Evolutionary conservation across 176 grass and related monocot species (phyloP).

Genomic region (Rhipidocladum racemiflorum): DNA sequence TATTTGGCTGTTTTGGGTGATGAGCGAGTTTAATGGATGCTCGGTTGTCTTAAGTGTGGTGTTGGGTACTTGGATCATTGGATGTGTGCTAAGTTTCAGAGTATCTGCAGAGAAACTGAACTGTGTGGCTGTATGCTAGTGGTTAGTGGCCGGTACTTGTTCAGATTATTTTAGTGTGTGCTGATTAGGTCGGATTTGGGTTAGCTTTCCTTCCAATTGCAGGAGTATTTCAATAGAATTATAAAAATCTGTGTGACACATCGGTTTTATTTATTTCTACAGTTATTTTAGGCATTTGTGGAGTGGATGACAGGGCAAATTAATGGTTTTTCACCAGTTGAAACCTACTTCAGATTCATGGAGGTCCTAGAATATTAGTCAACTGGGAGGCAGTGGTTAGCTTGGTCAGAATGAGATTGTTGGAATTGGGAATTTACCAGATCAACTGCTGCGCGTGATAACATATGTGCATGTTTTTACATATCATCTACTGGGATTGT

Average conservation of each 20-base stretch:
- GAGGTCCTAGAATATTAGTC: too few species aligned
- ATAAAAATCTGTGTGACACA: conserved; percentile 15
- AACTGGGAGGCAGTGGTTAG: too few species aligned
- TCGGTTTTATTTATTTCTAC: conserved; percentile 16
- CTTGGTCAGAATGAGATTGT: too few species aligned
- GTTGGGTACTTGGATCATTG: conserved; percentile 8
- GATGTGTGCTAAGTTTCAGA: not conserved
- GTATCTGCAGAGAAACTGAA: not conserved
- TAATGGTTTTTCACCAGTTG: conserved; percentile 31
- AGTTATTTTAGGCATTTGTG: conserved; percentile 22
- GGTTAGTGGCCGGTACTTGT: conserved; percentile 10
- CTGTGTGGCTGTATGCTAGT: not conserved
- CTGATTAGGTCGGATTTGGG: conserved; percentile 36
- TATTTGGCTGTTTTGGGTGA: conserved; percentile 9
- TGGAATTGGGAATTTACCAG: too few species aligned
- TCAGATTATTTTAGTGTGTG: conserved; percentile 33
- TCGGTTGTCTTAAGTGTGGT: not conserved
- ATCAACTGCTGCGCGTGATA: too few species aligned
- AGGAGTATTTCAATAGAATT: conserved; percentile 26
- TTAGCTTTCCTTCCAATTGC: conserved; percentile 18
- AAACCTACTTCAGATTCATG: conserved; percentile 8
- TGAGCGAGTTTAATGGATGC: not conserved
- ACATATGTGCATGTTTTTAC: too few species aligned
- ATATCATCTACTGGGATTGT: too few species aligned
- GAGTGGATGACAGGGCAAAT: conserved; percentile 11